phyloP scores from a whole-genome alignment of 768 basidiomycete species.

The Krasilnikovozyma curviuscula region DNA sequence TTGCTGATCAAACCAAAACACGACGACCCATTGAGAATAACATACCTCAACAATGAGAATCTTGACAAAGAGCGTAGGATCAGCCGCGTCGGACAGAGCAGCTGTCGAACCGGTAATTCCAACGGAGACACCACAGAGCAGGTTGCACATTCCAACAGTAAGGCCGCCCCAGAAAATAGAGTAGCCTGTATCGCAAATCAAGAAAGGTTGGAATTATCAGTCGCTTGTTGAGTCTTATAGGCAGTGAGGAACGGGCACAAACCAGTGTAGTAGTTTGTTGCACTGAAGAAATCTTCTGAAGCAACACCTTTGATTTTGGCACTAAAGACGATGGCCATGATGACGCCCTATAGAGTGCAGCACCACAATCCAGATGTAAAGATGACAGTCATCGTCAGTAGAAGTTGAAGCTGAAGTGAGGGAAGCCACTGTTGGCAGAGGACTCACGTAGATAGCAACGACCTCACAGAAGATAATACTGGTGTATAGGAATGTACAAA shows the following conservation, averaged over 20 bases:
- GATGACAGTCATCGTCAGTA: not conserved
- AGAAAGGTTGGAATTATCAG: not conserved
- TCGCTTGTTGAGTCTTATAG: not conserved
- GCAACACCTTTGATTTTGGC: slow-evolving; percentile 42
- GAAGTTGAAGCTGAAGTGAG: not conserved
- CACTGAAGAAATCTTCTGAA: slow-evolving; percentile 54
- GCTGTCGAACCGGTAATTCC: slow-evolving; percentile 91
- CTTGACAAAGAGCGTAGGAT: slow-evolving; percentile 86
- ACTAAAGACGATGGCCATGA: slow-evolving; percentile 91
- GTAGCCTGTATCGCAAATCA: slow-evolving; percentile 38
- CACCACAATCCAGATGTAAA: not conserved
- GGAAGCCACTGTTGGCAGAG: no score
- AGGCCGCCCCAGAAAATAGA: slow-evolving; percentile 94
- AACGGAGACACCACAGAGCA: slow-evolving; percentile 83
- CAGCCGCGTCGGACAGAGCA: slow-evolving; percentile 83
- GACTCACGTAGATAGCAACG: slow-evolving; percentile 73
- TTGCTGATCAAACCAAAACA: no score
- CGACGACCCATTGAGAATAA: no score
- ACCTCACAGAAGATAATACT: slow-evolving; percentile 99
- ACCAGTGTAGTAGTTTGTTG: slow-evolving; percentile 85
- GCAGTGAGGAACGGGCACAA: not conserved
- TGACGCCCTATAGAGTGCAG: slow-evolving; percentile 26
- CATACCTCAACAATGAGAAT: slow-evolving; percentile 89
- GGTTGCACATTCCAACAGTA: slow-evolving; percentile 81
- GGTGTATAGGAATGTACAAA: not conserved